Percentiles rank a stretch among this genome's conserved stretches.
Conservation (phyloP, 371 early-diverging fungal genomes). For the Rhizomucor pusillus region DNA sequence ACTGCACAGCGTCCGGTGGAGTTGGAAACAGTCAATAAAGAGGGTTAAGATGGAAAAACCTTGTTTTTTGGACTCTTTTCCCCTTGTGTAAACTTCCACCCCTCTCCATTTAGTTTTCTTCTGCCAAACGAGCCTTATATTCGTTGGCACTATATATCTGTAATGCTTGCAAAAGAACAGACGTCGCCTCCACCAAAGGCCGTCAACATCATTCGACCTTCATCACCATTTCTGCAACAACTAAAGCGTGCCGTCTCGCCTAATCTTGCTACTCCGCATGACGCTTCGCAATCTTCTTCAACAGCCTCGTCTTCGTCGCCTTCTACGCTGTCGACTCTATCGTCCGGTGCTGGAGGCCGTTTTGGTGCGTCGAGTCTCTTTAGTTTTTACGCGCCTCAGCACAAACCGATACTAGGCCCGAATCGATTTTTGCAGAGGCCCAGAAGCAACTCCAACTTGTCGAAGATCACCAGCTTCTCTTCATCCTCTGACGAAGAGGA, state of each 20-base stretch:
- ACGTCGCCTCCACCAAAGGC: conserved; percentile 20
- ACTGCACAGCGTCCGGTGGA: conserved; percentile 4
- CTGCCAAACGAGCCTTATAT: background rate
- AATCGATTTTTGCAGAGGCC: conserved; percentile 15
- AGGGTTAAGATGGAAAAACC: conserved; percentile 3
- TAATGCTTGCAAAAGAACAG: conserved; percentile 18
- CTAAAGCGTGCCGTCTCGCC: conserved; percentile 16
- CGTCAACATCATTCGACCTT: conserved; percentile 25
- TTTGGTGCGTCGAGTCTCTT: conserved; percentile 14
- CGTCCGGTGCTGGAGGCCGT: conserved; percentile 11
- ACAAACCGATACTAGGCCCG: conserved; percentile 9
- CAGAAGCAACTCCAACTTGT: conserved; percentile 18
- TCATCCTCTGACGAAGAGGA: conserved; percentile 1
- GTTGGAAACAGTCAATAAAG: conserved; percentile 10
- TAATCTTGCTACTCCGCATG: conserved; percentile 1
- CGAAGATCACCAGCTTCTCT: conserved; percentile 10
- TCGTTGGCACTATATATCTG: conserved; percentile 1
- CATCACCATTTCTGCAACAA: conserved; percentile 18
- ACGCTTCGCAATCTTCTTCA: conserved; percentile 14
- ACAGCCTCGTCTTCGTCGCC: conserved; percentile 18
- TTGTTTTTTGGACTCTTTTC: conserved; percentile 13
- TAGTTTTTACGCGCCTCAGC: conserved; percentile 13
- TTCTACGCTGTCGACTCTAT: conserved; percentile 19
- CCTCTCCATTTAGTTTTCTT: conserved; percentile 10
- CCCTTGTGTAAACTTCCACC: conserved; percentile 8